Evolutionary conservation across 495 filamentous ascomycete genomes (phyloP), one percentile per base, ranked within the genome.

Genomic region (Tuber magnatum): DNA sequence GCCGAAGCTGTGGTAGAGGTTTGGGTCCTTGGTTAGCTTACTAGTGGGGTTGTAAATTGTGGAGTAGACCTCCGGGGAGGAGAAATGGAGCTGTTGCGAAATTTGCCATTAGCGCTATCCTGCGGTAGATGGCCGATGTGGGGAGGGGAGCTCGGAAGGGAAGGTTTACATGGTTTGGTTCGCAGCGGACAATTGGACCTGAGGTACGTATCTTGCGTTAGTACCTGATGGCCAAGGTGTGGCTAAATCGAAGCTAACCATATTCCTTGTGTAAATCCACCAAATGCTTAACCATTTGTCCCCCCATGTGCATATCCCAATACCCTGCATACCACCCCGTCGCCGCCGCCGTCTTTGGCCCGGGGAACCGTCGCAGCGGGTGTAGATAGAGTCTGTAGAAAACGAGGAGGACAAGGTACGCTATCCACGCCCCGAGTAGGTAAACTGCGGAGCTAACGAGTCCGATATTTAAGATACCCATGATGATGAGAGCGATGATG

Each of bases 11-110:
- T 74, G 69, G 69, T 85, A 86, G 20, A 85, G 72, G 3, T 24
- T 39, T 16, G 71, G 70, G 20, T 86, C 84, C 75, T 86, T 86
- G 72, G 82, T 74, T 78, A 85, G 83, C 24, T 83, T 82, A 18
- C 77, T 77, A 16, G 74, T 76, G 12, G 74, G 40, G 73, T 82
- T 83, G 75, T 86, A 86, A 20, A 86, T 85, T 28, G 82, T 82
- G 32, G 82, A 75, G 71, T 86, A 86, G 24, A 80, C 83, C 8
- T 82, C 73, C 12, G 85, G 85, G 6, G 81, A 77, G 2, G 77
- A 73, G 75, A 87, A 87, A 72, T 86, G 85, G 20, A 85, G 81
- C 85, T 86, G 71, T 2, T 28, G 39, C 3, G n/a, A 28, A 3
- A 32, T 14, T 56, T n/a, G 48, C 20, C 3, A 14, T 61, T 28